Percentiles rank a stretch among this genome's conserved stretches.
phyloP scores from a whole-genome alignment of 345 rosid species.

The Melaleuca alternifolia region DNA sequence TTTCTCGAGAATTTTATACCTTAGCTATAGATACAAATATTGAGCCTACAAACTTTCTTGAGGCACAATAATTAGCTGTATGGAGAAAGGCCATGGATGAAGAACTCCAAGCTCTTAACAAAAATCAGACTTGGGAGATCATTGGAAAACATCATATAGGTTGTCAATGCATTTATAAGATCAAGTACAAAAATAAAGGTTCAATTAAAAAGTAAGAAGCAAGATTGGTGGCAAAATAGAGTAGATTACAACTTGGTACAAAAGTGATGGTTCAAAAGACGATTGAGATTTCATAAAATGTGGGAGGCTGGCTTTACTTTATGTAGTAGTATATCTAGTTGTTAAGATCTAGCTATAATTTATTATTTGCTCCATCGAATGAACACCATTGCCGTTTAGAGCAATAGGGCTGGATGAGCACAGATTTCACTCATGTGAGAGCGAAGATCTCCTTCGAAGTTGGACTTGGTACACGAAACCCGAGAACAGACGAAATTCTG shows the following conservation, averaged over 20 bases:
- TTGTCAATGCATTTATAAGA: background rate
- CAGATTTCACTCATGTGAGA: too few relatives aligned
- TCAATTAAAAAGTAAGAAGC: too few relatives aligned
- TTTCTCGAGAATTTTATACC: background rate
- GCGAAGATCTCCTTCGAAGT: too few relatives aligned
- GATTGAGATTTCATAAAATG: background rate
- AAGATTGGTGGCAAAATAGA: too few relatives aligned
- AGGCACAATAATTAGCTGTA: background rate
- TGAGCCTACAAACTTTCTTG: background rate
- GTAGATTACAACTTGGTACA: too few relatives aligned
- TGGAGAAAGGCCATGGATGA: background rate
- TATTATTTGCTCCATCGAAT: background rate
- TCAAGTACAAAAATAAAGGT: background rate
- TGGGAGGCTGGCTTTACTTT: background rate
- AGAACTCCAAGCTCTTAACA: background rate
- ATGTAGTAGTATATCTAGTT: background rate
- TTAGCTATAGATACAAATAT: background rate
- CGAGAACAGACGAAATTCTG: too few relatives aligned
- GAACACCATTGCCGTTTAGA: too few relatives aligned
- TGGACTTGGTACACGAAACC: too few relatives aligned
- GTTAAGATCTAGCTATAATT: background rate
- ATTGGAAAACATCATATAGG: background rate
- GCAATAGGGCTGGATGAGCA: too few relatives aligned
- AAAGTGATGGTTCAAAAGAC: too few relatives aligned
- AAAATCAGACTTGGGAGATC: background rate